Percentiles rank a stretch among this genome's conserved stretches.
phyloP scores from a whole-genome alignment of 164 flowering plant genomes.

The Protea cynaroides region DNA sequence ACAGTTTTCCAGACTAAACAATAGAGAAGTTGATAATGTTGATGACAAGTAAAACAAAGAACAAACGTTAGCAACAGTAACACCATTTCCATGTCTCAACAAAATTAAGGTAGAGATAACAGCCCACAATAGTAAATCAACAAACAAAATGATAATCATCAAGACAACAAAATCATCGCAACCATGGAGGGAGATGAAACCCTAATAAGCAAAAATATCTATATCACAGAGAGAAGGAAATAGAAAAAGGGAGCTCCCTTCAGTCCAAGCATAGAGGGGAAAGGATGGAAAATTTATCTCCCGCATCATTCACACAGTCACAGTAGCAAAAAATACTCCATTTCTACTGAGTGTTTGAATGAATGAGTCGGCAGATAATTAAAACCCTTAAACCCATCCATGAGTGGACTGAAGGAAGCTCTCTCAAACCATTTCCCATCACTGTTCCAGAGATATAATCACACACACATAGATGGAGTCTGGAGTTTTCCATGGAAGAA shows the following conservation, averaged over 20 bases:
- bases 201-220: background rate
- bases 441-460: too few species aligned
- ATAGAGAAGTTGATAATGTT: too few species aligned
- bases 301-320: conserved; percentile 95
- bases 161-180: too few species aligned
- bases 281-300: conserved; percentile 54
- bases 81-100: too few species aligned
- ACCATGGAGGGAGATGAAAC: background rate
- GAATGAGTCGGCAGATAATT: conserved; percentile 97
- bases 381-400: conserved; percentile 51
- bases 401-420: conserved; percentile 91
- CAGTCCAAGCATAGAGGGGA: conserved; percentile 56
- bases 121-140: too few species aligned
- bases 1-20: too few species aligned
- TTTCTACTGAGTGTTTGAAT: conserved; percentile 62
- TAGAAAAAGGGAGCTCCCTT: conserved; percentile 54
- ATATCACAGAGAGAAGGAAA: conserved; percentile 4
- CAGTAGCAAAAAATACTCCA: conserved; percentile 29
- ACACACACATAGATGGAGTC: too few species aligned
- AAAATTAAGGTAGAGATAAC: too few species aligned
- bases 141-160: too few species aligned
- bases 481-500: too few species aligned
- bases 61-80: too few species aligned
- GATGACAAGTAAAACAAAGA: too few species aligned
- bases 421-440: conserved; percentile 35